A percentile compares a stretch with the other conserved stretches of the same genome.
Conservation (phyloP, 805 yeast genomes). For the Metschnikowia arizonensis region DNA sequence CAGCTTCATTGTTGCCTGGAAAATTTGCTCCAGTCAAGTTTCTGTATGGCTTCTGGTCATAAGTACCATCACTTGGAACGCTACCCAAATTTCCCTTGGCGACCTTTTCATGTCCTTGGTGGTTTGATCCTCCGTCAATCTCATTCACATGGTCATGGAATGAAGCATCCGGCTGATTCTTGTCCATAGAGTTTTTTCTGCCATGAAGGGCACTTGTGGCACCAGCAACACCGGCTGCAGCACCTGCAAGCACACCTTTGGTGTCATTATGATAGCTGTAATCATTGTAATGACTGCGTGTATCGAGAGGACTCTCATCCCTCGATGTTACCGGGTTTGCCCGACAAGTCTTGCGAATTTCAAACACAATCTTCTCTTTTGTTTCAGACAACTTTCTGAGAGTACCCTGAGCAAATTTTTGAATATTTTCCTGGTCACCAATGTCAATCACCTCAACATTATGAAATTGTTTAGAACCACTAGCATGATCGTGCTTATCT, state of each 20-base stretch:
- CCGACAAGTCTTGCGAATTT: no score
- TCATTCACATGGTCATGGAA: slow-evolving; percentile 8
- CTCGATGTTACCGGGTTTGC: neutral
- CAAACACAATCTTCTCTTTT: slow-evolving; percentile 33
- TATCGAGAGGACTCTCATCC: neutral
- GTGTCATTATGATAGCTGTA: neutral
- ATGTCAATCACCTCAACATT: slow-evolving; percentile 36
- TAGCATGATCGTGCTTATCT: neutral
- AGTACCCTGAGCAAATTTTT: slow-evolving; percentile 30
- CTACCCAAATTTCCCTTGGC: slow-evolving; percentile 11
- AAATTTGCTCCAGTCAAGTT: neutral
- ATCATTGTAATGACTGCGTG: neutral
- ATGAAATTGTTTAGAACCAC: slow-evolving; percentile 6
- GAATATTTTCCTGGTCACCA: slow-evolving; percentile 27
- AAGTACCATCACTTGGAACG: slow-evolving; percentile 1
- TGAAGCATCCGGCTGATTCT: neutral
- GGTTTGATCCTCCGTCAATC: slow-evolving; percentile 11
- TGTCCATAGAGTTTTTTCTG: neutral
- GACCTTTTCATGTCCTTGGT: slow-evolving; percentile 9
- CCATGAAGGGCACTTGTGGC: neutral
- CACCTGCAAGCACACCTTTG: neutral
- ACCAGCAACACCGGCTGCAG: neutral
- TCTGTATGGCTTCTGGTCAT: neutral
- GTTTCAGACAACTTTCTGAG: slow-evolving; percentile 27
- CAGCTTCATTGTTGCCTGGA: neutral